Conservation (phyloP, 352 stramenopile species). For the Phytophthora niederhauseri region DNA sequence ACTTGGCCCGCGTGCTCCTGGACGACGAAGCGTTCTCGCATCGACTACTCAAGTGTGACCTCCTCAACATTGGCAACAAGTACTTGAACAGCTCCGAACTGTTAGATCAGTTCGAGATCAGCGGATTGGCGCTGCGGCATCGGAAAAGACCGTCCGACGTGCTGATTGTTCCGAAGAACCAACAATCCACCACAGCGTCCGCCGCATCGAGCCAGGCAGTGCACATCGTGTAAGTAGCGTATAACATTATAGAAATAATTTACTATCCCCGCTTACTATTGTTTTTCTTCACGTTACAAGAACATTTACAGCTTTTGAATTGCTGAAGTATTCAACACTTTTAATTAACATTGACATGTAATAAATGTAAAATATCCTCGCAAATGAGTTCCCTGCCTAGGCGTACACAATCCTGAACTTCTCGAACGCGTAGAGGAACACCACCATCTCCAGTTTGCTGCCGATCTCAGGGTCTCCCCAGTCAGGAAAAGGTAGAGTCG, state of each 20-base stretch:
- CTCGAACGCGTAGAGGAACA: slow-evolving; percentile 31
- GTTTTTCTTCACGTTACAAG: neutral
- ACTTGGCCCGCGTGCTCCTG: slow-evolving; percentile 52
- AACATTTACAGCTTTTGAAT: neutral
- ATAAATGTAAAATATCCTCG: neutral
- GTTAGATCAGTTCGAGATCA: slow-evolving; percentile 65
- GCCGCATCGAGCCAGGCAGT: slow-evolving; percentile 30
- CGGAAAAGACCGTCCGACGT: slow-evolving; percentile 46
- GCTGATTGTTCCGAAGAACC: slow-evolving; percentile 41
- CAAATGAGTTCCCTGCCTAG: neutral
- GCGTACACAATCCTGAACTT: slow-evolving; percentile 33
- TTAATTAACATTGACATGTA: neutral
- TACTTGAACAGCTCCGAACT: slow-evolving; percentile 59
- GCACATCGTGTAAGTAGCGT: slow-evolving; percentile 36
- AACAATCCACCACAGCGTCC: slow-evolving; percentile 31
- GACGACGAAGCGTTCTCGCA: slow-evolving; percentile 44
- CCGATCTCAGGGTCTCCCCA: neutral
- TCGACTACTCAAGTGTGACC: slow-evolving; percentile 49
- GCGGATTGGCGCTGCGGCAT: slow-evolving; percentile 50
- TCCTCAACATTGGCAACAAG: slow-evolving; percentile 56
- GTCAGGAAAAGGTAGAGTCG: neutral
- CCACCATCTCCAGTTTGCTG: slow-evolving; percentile 18
- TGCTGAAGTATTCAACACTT: neutral
- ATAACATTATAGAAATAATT: slow-evolving; percentile 42
- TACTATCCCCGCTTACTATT: slow-evolving; percentile 2